Base-by-base conservation (phyloP, 2,329 filamentous ascomycete genomes). In the Purpureocillium takamizusanense region DNA sequence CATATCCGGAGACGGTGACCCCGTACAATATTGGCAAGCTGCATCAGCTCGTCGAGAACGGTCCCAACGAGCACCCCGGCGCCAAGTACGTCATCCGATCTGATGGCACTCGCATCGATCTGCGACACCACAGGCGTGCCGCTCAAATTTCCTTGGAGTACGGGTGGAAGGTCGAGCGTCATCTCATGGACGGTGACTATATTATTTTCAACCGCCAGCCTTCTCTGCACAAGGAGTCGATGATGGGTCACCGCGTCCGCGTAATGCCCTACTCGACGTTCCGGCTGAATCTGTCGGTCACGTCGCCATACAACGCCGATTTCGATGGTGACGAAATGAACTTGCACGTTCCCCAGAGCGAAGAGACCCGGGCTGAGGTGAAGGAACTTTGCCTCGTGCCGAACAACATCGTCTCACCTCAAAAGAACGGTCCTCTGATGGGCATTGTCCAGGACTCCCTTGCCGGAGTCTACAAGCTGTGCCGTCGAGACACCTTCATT, bases 281-380 rank as follows among this genome's bases (percentile, higher is more conserved):
- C 72, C 83, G 92, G 46, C 76, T 99, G 34, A 99, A 99, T 56
- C 65, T 98, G 50, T 98, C 92, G 1, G 92, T 98, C 55, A 98
- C 94, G 1, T 94, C 89, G 21, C 92, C 92, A 0, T 99, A 99
- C 72, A 99, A 99, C 67, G 92, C 92, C 52, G 92, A 98, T 85
- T 98, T 98, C 66, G 92, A 98, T 57, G 92, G 92, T 66, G 92
- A 98, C 61, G 92, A 99, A 65, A 99, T 99, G 92, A 99, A 99
- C 59, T 78, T 99, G 67, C 92, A 99, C 75, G 94, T 98, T 37
- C 94, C 92, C 4, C 92, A 99, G 57, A 92, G 86, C 29, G 89
- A 98, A 57, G 94, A 99, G 63, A 94, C 94, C 27, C 84, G 92
- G 43, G 88, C 94, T 33, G 92, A 99, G 62, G 79, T 98, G 51